phyloP scores from a whole-genome alignment of 2,329 filamentous ascomycete genomes.

The Calycina marina region DNA sequence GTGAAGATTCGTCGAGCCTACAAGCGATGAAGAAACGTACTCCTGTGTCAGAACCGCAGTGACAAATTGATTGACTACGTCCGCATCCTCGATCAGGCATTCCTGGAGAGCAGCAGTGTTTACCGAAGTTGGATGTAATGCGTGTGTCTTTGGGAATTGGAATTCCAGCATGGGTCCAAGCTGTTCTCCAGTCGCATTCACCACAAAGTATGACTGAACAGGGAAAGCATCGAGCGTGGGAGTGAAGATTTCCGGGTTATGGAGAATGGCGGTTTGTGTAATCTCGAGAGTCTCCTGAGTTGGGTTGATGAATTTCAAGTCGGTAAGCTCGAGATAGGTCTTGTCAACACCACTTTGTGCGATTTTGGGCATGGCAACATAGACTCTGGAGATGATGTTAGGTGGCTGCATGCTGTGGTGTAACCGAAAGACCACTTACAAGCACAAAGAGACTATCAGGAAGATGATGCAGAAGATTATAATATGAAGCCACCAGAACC shows the following conservation, averaged over 20 bases:
- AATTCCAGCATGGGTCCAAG: constrained; percentile 16
- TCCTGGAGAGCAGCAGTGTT: constrained; percentile 31
- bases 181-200: constrained; percentile 20
- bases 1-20: constrained; percentile 36
- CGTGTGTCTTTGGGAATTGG: constrained; percentile 20
- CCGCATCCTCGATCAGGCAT: constrained; percentile 27
- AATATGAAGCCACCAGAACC: constrained; percentile 39
- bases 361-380: constrained; percentile 42
- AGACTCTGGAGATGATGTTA: constrained; percentile 28
- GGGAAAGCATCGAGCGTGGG: constrained; percentile 39
- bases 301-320: constrained; percentile 36
- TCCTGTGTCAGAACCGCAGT: constrained; percentile 33
- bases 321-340: constrained; percentile 33
- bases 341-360: constrained; percentile 38
- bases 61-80: constrained; percentile 34
- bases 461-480: constrained; percentile 34
- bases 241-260: constrained; percentile 33
- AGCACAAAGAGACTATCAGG: constrained; percentile 37
- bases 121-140: constrained; percentile 19
- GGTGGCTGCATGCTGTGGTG: not conserved
- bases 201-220: constrained; percentile 32
- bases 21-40: constrained; percentile 32
- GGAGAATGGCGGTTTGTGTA: constrained; percentile 31
- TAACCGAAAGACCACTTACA: constrained; percentile 30
- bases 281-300: constrained; percentile 32